Conservation (phyloP, 495 filamentous ascomycete genomes). For the Aspergillus funiculosus region DNA sequence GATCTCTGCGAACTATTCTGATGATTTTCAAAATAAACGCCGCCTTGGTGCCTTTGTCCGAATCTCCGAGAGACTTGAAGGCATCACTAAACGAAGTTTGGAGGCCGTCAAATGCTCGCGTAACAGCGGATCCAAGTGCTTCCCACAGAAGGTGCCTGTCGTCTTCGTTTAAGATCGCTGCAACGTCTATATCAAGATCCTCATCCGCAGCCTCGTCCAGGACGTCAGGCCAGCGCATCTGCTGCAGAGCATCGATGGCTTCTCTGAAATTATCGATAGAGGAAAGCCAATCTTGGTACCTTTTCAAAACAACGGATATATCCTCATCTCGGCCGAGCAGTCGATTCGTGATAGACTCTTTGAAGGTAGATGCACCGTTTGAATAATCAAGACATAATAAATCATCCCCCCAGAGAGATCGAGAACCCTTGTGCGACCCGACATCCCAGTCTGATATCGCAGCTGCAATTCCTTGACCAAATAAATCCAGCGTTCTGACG, state of each 20-base stretch:
- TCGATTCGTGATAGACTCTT: constrained; percentile 44
- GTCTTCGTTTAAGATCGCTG: constrained; percentile 59
- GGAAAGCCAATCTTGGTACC: constrained; percentile 63
- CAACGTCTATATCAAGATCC: constrained; percentile 55
- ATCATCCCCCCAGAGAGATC: constrained; percentile 57
- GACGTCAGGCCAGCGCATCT: constrained; percentile 69
- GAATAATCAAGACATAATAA: constrained; percentile 47
- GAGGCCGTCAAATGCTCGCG: constrained; percentile 53
- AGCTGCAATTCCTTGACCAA: constrained; percentile 47
- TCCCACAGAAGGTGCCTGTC: constrained; percentile 63
- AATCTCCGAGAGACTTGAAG: constrained; percentile 38
- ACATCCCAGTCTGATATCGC: constrained; percentile 50
- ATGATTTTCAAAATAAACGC: constrained; percentile 70
- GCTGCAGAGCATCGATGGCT: constrained; percentile 60
- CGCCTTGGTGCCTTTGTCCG: constrained; percentile 49
- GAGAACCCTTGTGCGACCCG: constrained; percentile 39
- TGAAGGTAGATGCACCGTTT: constrained; percentile 52
- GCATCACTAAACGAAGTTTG: constrained; percentile 47
- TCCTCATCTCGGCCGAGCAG: constrained; percentile 61
- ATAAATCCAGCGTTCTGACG: constrained; percentile 49
- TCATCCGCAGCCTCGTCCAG: constrained; percentile 70
- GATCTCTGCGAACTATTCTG: constrained; percentile 63
- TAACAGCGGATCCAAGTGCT: constrained; percentile 52
- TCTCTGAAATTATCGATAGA: constrained; percentile 54
- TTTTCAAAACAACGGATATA: constrained; percentile 51